A percentile compares a stretch with the other conserved stretches of the same genome.
phyloP scores from a whole-genome alignment of 2,329 filamentous ascomycete genomes.

The Pseudogymnoascus sp. region DNA sequence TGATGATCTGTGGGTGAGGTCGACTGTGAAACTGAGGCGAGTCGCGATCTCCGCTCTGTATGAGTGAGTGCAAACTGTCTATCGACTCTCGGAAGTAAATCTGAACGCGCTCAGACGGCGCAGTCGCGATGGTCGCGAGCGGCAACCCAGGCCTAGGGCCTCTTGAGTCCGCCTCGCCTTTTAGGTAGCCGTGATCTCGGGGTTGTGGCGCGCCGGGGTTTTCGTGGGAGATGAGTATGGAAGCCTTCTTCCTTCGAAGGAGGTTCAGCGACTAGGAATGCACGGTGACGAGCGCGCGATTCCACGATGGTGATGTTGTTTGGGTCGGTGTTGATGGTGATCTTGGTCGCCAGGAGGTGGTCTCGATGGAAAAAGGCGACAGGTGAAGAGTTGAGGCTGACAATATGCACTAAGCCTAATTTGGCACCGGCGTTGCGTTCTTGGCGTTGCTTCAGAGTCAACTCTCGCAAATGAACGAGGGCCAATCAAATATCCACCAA shows the following conservation, averaged over 20 bases:
- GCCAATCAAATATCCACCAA: slow-evolving; percentile 5
- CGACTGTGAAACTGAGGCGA: neutral
- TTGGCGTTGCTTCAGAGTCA: slow-evolving; percentile 4
- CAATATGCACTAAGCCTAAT: slow-evolving; percentile 30
- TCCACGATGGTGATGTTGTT: slow-evolving; percentile 20
- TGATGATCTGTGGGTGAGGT: neutral
- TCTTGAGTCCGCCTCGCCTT: slow-evolving; percentile 13
- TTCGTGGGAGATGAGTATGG: slow-evolving; percentile 19
- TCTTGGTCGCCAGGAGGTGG: slow-evolving; percentile 12
- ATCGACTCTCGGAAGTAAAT: neutral
- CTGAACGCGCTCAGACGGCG: slow-evolving; percentile 18
- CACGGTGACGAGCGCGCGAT: slow-evolving; percentile 27
- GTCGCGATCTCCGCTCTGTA: neutral
- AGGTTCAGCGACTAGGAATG: slow-evolving; percentile 25
- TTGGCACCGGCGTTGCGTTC: slow-evolving; percentile 15
- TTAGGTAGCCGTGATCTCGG: slow-evolving; percentile 6
- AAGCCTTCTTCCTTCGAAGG: slow-evolving; percentile 24
- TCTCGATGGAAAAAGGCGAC: slow-evolving; percentile 9
- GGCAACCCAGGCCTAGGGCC: slow-evolving; percentile 26
- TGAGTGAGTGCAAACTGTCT: neutral
- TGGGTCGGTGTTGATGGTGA: slow-evolving; percentile 10
- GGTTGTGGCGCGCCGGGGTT: neutral
- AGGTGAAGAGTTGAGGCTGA: slow-evolving; percentile 22
- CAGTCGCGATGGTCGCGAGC: slow-evolving; percentile 23
- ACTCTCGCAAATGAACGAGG: neutral